phyloP scores from a whole-genome alignment of 345 rosid species.

The Rhizophora mangle region DNA sequence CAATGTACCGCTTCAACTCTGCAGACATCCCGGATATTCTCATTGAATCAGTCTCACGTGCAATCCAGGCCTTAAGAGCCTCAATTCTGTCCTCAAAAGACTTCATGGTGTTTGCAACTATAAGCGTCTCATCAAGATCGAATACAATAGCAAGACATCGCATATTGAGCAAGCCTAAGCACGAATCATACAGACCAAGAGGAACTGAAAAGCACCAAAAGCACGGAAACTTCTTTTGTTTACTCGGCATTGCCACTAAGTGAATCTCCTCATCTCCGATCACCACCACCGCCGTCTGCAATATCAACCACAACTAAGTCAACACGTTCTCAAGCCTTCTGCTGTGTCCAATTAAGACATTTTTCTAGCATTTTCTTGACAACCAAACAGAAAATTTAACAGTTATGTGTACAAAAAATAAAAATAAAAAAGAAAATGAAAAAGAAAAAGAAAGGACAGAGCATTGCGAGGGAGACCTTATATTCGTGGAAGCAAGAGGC shows the following conservation, averaged over 20 bases:
- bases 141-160: slow-evolving; percentile 89
- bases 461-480: slow-evolving; percentile 44
- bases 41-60: slow-evolving; percentile 66
- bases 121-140: slow-evolving; percentile 93
- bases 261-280: slow-evolving; percentile 87
- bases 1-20: slow-evolving; percentile 65
- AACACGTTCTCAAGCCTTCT: too few relatives aligned
- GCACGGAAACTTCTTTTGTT: slow-evolving; percentile 92
- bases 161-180: slow-evolving; percentile 72
- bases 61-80: slow-evolving; percentile 68
- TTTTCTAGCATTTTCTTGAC: too few relatives aligned
- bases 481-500: slow-evolving; percentile 79
- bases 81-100: slow-evolving; percentile 91
- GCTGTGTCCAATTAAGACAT: too few relatives aligned
- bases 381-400: not conserved
- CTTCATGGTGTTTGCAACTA: slow-evolving; percentile 96
- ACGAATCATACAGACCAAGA: slow-evolving; percentile 64
- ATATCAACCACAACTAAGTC: not conserved
- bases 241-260: slow-evolving; percentile 98
- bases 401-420: not conserved
- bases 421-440: not conserved
- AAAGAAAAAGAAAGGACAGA: not conserved
- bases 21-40: slow-evolving; percentile 69
- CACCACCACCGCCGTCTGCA: slow-evolving; percentile 81
- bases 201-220: slow-evolving; percentile 94